Evolutionary conservation across 1,284 basidiomycete species (phyloP).

Genomic region (Puccinia hordei): DNA sequence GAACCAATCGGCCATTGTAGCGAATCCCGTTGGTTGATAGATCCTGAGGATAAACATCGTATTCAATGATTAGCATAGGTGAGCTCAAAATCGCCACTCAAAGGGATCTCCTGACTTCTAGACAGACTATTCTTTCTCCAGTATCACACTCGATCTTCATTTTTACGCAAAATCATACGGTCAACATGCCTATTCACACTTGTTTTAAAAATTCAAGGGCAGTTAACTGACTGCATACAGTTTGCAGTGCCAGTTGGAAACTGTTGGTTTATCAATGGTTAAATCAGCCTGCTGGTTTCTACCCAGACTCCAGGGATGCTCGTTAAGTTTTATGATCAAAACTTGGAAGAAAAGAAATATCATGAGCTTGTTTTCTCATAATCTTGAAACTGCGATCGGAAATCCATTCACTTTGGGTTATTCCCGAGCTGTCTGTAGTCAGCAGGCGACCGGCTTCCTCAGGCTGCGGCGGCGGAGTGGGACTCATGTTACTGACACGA

Average conservation of each 20-base stretch:
- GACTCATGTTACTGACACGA: slow-evolving; percentile 18
- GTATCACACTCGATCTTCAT: slow-evolving; percentile 50
- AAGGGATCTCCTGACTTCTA: slow-evolving; percentile 24
- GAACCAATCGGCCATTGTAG: slow-evolving; percentile 37
- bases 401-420: slow-evolving; percentile 29
- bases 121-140: slow-evolving; percentile 48
- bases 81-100: not conserved
- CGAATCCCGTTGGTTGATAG: slow-evolving; percentile 48
- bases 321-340: slow-evolving; percentile 43
- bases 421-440: slow-evolving; percentile 14
- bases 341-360: not conserved
- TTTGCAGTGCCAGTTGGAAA: slow-evolving; percentile 50
- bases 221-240: slow-evolving; percentile 39
- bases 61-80: not conserved
- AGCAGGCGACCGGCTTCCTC: slow-evolving; percentile 43
- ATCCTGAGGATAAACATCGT: slow-evolving; percentile 21
- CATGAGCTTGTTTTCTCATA: not conserved
- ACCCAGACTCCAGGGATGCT: slow-evolving; percentile 37
- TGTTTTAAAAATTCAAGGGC: too few relatives aligned
- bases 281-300: slow-evolving; percentile 37
- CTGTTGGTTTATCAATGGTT: slow-evolving; percentile 48
- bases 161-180: not conserved
- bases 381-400: not conserved
- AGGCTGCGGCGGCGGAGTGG: slow-evolving; percentile 16
- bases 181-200: not conserved